Evolutionary conservation across 169 alveolate genomes (phyloP), one percentile per base, ranked within the genome.

Genomic region (Plasmodium cynomolgi): DNA sequence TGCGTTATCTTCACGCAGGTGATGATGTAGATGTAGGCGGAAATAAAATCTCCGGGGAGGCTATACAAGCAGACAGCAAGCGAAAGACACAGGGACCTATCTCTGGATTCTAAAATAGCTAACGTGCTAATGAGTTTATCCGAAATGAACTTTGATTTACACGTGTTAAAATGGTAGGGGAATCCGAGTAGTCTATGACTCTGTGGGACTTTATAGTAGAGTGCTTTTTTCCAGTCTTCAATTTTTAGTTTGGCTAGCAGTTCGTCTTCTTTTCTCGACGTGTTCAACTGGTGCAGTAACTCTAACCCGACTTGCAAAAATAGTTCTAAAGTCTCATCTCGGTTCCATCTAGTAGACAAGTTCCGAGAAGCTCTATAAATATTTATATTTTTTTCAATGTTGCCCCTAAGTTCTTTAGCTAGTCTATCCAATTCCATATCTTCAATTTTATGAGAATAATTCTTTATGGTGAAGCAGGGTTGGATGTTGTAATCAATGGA

Each of bases 301-400:
- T 93, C 96, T 73, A 96, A 37, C 3, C 98, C 98, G 39, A 95
- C 96, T 90, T 94, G 96, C 81, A 97, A 90, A 90, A 95, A 97
- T 33, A 84, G 81, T 39, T 95, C 93, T 47, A 97, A 75, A 4
- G 96, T 94, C 39, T 96, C 97, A 85, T 96, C 97, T 72, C 93
- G 94, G 93, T 97, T 97, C 97, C 97, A 97, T 41, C 97, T 84
- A 31, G 98, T 97, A 62, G 95, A 95, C 74, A 97, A 96, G 93
- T 97, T 97, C 84, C 97, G 97, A 44, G 98, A 96, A 33, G 90
- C 95, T 83, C 98, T 92, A 86, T 95, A 96, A 62, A 96, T 84
- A 56, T 92, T 95, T n/a, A 96, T 84, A 86, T 84, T 81, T 39
- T 95, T 81, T 54, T 96, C 96, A 80, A 96, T 79, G 75, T 81